These are phyloP conservation scores for Botrytis fragariae DNA, from an alignment of 2,329 filamentous ascomycete species.

Conservation along the genomic window DNA sequence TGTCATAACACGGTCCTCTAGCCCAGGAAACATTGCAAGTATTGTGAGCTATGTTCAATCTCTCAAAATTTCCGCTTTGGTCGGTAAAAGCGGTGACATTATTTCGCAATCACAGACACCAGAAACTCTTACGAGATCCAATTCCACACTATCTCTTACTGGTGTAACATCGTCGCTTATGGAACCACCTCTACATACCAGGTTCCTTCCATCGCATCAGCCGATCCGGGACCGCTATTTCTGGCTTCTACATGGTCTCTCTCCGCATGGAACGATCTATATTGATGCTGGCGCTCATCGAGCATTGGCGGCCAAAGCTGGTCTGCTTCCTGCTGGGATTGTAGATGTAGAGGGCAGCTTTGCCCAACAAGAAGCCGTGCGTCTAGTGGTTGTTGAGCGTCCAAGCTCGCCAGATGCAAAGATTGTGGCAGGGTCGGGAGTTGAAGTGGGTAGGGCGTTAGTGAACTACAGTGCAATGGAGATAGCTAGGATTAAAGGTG, in stretches of 20 bases:
- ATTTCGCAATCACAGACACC: conserved; percentile 28
- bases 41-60: conserved; percentile 81
- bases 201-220: conserved; percentile 80
- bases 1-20: conserved; percentile 90
- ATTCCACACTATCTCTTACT: conserved; percentile 24
- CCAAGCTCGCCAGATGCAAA: conserved; percentile 41
- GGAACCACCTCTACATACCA: conserved; percentile 74
- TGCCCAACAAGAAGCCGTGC: conserved; percentile 87
- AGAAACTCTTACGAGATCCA: conserved; percentile 20
- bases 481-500: conserved; percentile 79
- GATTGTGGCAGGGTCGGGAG: conserved; percentile 50
- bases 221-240: conserved; percentile 93
- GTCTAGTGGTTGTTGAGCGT: conserved; percentile 74
- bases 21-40: conserved; percentile 83
- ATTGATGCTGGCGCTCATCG: conserved; percentile 87
- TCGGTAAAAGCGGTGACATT: conserved; percentile 22
- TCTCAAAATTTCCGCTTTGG: conserved; percentile 42
- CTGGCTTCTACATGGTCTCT: conserved; percentile 92
- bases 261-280: conserved; percentile 85
- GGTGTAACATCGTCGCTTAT: conserved; percentile 21
- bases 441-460: conserved; percentile 82
- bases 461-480: conserved; percentile 91
- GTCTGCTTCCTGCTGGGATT: conserved; percentile 86
- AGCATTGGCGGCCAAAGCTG: conserved; percentile 79
- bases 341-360: conserved; percentile 86